Percentiles rank a stretch among this genome's conserved stretches.
These are phyloP conservation scores for Hydnomerulius pinastri DNA, from an alignment of 768 basidiomycete genomes.

Conservation along the genomic window DNA sequence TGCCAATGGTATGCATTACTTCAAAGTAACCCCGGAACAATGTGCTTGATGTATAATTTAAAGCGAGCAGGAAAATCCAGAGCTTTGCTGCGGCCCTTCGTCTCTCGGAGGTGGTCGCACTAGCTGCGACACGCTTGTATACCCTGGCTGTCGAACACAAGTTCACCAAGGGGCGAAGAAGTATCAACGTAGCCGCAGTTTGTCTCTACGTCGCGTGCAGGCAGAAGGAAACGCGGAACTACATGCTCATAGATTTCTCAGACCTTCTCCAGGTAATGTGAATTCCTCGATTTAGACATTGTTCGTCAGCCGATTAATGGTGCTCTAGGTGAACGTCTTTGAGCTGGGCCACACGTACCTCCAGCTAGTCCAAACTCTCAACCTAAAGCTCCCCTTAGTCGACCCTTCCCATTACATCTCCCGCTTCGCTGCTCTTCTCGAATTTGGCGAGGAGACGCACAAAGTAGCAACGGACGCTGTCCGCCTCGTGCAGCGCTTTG, in stretches of 20 bases:
- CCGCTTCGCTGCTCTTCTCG: slow-evolving; percentile 90
- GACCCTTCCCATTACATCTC: slow-evolving; percentile 97
- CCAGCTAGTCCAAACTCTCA: slow-evolving; percentile 86
- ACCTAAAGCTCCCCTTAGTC: slow-evolving; percentile 82
- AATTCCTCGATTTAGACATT: not conserved
- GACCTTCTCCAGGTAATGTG: slow-evolving; percentile 79
- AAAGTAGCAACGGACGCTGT: slow-evolving; percentile 92
- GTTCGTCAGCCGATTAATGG: not conserved
- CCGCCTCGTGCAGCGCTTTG: slow-evolving; percentile 90
- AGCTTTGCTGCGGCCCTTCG: slow-evolving; percentile 77
- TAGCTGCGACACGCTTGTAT: slow-evolving; percentile 84
- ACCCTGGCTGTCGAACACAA: slow-evolving; percentile 93
- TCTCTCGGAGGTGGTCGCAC: slow-evolving; percentile 76
- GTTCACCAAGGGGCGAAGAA: slow-evolving; percentile 91
- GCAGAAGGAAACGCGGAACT: slow-evolving; percentile 85
- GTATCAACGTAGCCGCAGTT: slow-evolving; percentile 91
- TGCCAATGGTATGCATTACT: slow-evolving; percentile 66
- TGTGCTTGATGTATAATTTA: not conserved
- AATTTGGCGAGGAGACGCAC: slow-evolving; percentile 94
- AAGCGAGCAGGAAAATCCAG: slow-evolving; percentile 83
- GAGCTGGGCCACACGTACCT: slow-evolving; percentile 96
- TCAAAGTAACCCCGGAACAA: not conserved
- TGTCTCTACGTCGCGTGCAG: slow-evolving; percentile 95
- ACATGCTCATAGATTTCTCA: slow-evolving; percentile 99
- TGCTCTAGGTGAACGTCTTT: slow-evolving; percentile 87